Evolutionary conservation across 257 asterid genomes (phyloP).

Genomic region (Nicotiana sylvestris): DNA sequence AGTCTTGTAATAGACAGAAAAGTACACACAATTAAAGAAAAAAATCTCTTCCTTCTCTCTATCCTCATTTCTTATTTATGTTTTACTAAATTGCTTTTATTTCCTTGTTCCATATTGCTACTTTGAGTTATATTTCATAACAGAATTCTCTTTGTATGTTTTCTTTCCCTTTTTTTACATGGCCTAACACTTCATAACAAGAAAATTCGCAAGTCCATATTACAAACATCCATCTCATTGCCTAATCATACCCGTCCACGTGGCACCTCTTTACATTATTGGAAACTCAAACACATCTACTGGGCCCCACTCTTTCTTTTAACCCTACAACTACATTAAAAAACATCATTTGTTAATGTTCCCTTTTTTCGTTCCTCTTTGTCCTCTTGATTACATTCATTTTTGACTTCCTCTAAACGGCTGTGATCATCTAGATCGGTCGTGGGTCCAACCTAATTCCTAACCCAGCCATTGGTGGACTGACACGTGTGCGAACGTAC

Average conservation of each 20-base stretch:
- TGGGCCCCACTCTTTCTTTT: slow-evolving; percentile 20
- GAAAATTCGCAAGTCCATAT: not conserved
- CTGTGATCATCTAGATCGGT: not conserved
- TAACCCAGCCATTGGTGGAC: not conserved
- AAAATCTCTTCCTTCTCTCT: too few relatives aligned
- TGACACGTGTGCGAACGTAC: slow-evolving; percentile 12
- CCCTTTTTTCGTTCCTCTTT: not conserved
- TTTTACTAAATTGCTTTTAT: too few relatives aligned
- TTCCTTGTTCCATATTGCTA: too few relatives aligned
- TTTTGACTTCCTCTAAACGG: not conserved
- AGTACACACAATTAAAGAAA: too few relatives aligned
- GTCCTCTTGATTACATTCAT: not conserved
- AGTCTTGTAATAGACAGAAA: too few relatives aligned
- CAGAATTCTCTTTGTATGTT: slow-evolving; percentile 1
- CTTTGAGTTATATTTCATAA: too few relatives aligned
- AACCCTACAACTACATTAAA: not conserved
- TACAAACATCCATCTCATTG: slow-evolving; percentile 16
- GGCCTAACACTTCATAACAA: not conserved
- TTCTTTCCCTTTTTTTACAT: not conserved
- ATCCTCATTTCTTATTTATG: too few relatives aligned
- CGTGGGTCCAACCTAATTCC: not conserved
- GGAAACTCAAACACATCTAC: slow-evolving; percentile 13
- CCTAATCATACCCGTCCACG: slow-evolving; percentile 34
- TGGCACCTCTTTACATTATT: slow-evolving; percentile 14
- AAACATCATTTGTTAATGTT: not conserved